phyloP scores from a whole-genome alignment of 208 protist species.

The Leishmania amazonensis region DNA sequence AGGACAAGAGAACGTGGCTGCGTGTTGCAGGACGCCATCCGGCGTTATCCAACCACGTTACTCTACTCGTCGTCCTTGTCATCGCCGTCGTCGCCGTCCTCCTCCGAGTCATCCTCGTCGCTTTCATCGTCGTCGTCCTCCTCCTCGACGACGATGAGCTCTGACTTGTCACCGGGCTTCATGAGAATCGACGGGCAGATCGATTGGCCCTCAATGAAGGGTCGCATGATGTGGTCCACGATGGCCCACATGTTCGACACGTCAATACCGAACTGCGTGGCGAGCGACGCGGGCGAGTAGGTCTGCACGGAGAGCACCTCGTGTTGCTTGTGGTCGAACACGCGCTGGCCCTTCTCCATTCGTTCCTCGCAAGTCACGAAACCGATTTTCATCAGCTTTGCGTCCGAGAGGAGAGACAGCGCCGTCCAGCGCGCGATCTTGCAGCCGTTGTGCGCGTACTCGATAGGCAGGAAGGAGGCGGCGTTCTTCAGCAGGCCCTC shows the following conservation, averaged over 20 bases:
- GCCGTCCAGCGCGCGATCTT: slow-evolving; percentile 91
- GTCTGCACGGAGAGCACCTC: slow-evolving; percentile 67
- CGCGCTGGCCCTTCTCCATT: slow-evolving; percentile 32
- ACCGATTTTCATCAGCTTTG: slow-evolving; percentile 81
- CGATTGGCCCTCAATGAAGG: slow-evolving; percentile 56
- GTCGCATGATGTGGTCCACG: slow-evolving; percentile 65
- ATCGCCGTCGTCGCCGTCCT: slow-evolving; percentile 50
- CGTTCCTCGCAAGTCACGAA: slow-evolving; percentile 68
- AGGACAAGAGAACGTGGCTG: neutral
- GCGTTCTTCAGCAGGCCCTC: slow-evolving; percentile 49
- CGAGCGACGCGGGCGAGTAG: slow-evolving; percentile 52
- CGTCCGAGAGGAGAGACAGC: slow-evolving; percentile 74
- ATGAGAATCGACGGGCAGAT: slow-evolving; percentile 55
- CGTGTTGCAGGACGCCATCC: neutral
- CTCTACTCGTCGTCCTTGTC: slow-evolving; percentile 58
- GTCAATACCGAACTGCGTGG: slow-evolving; percentile 69
- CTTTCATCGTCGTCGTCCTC: slow-evolving; percentile 80
- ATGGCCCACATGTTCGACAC: slow-evolving; percentile 81
- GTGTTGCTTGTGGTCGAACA: slow-evolving; percentile 49
- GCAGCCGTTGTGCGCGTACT: slow-evolving; percentile 65
- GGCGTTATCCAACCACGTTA: no score
- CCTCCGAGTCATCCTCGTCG: slow-evolving; percentile 66
- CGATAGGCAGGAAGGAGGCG: slow-evolving; percentile 55
- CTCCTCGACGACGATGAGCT: slow-evolving; percentile 49
- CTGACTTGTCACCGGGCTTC: slow-evolving; percentile 61